phyloP scores from a whole-genome alignment of 805 yeast genomes.

The Lachancea meyersii region DNA sequence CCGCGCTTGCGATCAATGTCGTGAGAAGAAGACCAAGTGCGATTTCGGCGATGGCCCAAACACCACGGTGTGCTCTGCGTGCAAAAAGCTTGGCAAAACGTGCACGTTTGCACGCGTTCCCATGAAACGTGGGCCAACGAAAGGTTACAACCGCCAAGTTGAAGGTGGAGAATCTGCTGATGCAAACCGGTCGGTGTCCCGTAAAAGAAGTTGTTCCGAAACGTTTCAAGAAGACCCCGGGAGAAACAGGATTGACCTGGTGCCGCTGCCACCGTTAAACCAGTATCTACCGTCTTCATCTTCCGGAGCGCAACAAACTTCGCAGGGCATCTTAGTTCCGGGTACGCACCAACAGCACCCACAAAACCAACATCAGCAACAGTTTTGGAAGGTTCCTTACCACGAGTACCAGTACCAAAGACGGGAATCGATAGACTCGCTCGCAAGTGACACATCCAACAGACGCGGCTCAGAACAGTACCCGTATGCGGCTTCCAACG shows the following conservation, averaged over 20 bases:
- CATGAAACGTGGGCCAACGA: slow-evolving; percentile 72
- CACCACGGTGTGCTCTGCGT: slow-evolving; percentile 55
- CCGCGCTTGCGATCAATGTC: slow-evolving; percentile 75
- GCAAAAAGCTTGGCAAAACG: slow-evolving; percentile 50
- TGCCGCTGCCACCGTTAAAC: slow-evolving; percentile 30
- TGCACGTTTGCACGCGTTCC: slow-evolving; percentile 71
- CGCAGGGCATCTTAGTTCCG: background rate
- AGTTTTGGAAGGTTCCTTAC: slow-evolving; percentile 34
- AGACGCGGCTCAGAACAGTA: slow-evolving; percentile 4
- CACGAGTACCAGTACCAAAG: slow-evolving; percentile 30
- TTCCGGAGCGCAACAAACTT: background rate
- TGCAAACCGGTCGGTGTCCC: slow-evolving; percentile 5
- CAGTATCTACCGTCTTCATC: slow-evolving; percentile 24
- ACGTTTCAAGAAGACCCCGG: background rate
- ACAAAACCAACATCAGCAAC: slow-evolving; percentile 27
- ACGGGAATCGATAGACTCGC: slow-evolving; percentile 30
- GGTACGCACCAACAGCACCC: slow-evolving; percentile 17
- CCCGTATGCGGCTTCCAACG: slow-evolving; percentile 6
- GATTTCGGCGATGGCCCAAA: slow-evolving; percentile 45
- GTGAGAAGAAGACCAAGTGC: slow-evolving; percentile 67
- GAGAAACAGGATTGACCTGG: slow-evolving; percentile 14
- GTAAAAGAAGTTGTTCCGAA: slow-evolving; percentile 8
- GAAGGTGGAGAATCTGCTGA: slow-evolving; percentile 3
- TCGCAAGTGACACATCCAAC: slow-evolving; percentile 26
- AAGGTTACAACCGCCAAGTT: slow-evolving; percentile 50